These are phyloP conservation scores for Arabidopsis suecica DNA, from an alignment of 345 rosid species.

Conservation along the genomic window DNA sequence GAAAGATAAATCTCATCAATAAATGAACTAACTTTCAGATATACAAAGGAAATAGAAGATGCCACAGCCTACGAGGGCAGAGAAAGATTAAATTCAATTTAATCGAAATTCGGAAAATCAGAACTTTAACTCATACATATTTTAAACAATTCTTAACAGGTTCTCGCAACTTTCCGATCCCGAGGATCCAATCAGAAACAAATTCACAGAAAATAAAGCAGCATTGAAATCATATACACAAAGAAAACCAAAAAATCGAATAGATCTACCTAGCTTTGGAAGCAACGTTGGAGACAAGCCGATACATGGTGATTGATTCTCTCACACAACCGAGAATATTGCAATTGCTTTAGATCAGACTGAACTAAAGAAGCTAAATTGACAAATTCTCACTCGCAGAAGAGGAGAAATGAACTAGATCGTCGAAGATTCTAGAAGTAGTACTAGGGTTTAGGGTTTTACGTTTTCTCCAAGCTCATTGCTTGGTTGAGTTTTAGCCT, in stretches of 20 bases:
- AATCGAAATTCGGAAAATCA: not conserved
- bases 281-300: constrained; percentile 42
- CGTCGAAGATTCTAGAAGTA: constrained; percentile 32
- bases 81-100: not conserved
- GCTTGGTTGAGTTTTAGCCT: not conserved
- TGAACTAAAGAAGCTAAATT: constrained; percentile 25
- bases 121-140: not conserved
- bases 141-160: not conserved
- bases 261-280: constrained; percentile 47
- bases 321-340: constrained; percentile 16
- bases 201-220: constrained; percentile 2
- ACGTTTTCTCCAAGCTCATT: constrained; percentile 32
- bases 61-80: not conserved
- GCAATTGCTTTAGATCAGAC: constrained; percentile 9
- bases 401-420: constrained; percentile 22
- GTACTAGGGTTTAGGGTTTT: constrained; percentile 50
- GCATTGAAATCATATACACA: not conserved
- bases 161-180: not conserved
- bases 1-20: not conserved
- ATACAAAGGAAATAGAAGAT: not conserved
- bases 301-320: constrained; percentile 42
- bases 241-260: not conserved
- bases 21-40: not conserved
- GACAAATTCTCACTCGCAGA: not conserved
- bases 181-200: constrained; percentile 10